Evolutionary conservation across 306 rosid species (phyloP).

Genomic region (Corylus americana): DNA sequence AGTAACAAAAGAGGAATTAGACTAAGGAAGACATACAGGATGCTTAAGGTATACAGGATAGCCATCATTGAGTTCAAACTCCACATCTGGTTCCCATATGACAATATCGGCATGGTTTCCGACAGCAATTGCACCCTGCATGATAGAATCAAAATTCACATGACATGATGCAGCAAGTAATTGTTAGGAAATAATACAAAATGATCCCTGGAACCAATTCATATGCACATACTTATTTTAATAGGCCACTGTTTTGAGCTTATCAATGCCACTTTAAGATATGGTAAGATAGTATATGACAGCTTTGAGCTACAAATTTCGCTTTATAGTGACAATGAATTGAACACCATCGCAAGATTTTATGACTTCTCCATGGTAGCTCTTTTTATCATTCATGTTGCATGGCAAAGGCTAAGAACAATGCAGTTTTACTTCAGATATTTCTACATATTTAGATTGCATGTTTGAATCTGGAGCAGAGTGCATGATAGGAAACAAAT

Average conservation of each 20-base stretch:
- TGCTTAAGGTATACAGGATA: conserved; percentile 61
- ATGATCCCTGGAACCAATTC: neutral
- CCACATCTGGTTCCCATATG: conserved; percentile 88
- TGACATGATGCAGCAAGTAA: conserved; percentile 17
- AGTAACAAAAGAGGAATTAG: conserved; percentile 19
- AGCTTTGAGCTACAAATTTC: neutral
- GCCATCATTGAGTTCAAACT: conserved; percentile 60
- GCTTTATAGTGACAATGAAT: neutral
- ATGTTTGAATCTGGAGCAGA: neutral
- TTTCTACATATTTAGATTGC: neutral
- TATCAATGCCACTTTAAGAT: neutral
- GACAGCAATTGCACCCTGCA: conserved; percentile 71
- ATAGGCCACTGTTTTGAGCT: neutral
- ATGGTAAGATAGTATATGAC: neutral
- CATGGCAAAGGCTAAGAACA: neutral
- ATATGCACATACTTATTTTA: neutral
- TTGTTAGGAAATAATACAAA: neutral
- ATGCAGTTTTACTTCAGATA: neutral
- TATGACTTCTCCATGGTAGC: neutral
- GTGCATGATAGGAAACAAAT: conserved; percentile 4
- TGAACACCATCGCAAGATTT: neutral
- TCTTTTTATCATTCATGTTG: neutral
- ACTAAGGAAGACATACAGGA: conserved; percentile 48
- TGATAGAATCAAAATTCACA: conserved; percentile 20
- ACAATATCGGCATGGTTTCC: conserved; percentile 89